phyloP scores from a whole-genome alignment of 441 rosid species.

The Macaranga tanarius region DNA sequence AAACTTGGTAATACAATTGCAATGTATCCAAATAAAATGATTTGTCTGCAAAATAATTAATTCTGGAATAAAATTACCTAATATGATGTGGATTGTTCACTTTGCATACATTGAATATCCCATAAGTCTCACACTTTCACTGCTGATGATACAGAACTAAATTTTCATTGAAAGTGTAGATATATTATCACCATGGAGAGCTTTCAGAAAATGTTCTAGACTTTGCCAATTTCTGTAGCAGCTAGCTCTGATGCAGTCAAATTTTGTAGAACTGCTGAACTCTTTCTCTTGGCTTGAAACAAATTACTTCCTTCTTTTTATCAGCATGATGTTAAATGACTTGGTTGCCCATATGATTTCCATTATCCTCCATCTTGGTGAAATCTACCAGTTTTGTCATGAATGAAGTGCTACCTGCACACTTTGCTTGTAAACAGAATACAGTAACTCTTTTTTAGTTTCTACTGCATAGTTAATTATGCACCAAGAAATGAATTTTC shows the following conservation, averaged over 20 bases:
- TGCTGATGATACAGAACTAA: background rate
- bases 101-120: constrained; percentile 1
- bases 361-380: background rate
- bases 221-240: background rate
- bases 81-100: background rate
- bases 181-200: background rate
- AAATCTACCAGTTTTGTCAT: background rate
- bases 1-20: background rate
- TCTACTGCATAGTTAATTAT: background rate
- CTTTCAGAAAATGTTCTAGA: background rate
- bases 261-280: background rate
- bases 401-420: background rate
- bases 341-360: background rate
- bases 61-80: background rate
- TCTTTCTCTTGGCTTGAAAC: background rate
- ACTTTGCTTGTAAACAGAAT: background rate
- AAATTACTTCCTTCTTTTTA: background rate
- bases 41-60: background rate
- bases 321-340: background rate
- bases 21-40: background rate
- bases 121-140: background rate
- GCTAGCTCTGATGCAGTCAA: background rate
- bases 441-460: background rate
- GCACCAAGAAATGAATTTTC: background rate
- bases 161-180: background rate